Conservation (phyloP, 371 early-diverging fungal species). For the Nematocida ausubeli region DNA sequence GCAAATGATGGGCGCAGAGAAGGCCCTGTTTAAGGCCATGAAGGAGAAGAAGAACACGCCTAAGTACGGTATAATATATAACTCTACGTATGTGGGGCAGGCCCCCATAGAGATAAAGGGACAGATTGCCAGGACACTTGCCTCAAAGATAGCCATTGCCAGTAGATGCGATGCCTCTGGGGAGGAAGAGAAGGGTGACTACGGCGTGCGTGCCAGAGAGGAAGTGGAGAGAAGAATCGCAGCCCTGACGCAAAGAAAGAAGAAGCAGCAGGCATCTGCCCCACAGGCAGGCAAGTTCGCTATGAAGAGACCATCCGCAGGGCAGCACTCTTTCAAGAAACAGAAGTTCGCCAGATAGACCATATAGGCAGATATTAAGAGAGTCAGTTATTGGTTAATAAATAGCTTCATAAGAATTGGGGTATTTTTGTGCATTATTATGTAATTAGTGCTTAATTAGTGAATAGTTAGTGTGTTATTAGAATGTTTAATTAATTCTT, state of each 20-base stretch:
- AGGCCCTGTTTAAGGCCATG: constrained; percentile 88
- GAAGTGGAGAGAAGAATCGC: constrained; percentile 19
- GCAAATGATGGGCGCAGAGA: constrained; percentile 92
- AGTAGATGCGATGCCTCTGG: constrained; percentile 82
- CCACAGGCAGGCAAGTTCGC: constrained; percentile 2
- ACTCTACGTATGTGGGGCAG: constrained; percentile 67
- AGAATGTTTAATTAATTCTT: neutral
- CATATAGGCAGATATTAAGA: neutral
- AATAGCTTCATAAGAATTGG: neutral
- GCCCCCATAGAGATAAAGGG: constrained; percentile 78
- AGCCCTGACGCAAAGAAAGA: neutral
- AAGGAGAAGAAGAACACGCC: constrained; percentile 87
- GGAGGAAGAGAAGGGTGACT: constrained; percentile 30
- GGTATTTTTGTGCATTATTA: too few species aligned
- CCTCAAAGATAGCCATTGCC: constrained; percentile 81
- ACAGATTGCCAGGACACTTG: constrained; percentile 81
- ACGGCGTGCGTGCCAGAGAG: constrained; percentile 11
- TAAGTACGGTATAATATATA: constrained; percentile 85
- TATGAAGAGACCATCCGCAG: constrained; percentile 2
- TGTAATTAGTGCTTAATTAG: neutral
- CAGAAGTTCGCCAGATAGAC: neutral
- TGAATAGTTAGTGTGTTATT: neutral
- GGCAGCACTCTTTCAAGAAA: neutral
- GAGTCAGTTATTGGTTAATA: neutral
- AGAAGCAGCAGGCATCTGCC: neutral